A percentile compares a stretch with the other conserved stretches of the same genome.
phyloP scores from a whole-genome alignment of 2,329 filamentous ascomycete species.

The Colletotrichum tamarilloi region DNA sequence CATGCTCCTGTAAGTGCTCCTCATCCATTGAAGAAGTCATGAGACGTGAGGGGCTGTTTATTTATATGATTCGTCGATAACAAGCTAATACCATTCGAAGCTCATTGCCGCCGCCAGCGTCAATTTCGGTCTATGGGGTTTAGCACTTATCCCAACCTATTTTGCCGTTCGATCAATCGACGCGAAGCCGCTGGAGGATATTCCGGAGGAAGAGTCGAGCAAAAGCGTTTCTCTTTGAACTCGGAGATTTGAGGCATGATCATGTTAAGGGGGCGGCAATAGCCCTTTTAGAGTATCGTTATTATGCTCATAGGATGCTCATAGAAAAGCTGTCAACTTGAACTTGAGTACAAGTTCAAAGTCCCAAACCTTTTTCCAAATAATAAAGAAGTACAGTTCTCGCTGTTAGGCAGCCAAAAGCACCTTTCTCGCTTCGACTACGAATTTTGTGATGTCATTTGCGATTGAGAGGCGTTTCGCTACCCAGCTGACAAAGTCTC shows the following conservation, averaged over 20 bases:
- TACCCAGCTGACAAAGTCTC: background rate
- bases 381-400: no score
- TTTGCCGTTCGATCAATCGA: slow-evolving; percentile 28
- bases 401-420: no score
- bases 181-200: background rate
- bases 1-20: slow-evolving; percentile 17
- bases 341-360: no score
- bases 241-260: background rate
- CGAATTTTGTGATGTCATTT: background rate
- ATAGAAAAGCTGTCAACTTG: no score
- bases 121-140: slow-evolving; percentile 36
- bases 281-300: no score
- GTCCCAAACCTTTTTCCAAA: no score
- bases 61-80: background rate
- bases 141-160: slow-evolving; percentile 34
- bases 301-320: no score
- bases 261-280: no score
- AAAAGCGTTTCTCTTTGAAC: background rate
- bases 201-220: background rate
- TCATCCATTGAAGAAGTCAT: background rate
- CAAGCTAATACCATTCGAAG: background rate
- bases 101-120: slow-evolving; percentile 32
- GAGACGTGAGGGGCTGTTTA: no score
- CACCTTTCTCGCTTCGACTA: no score
- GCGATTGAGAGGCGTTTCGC: background rate